Evolutionary conservation across 352 stramenopile genomes (phyloP), one percentile per base, ranked within the genome.

Genomic region (Pythium utonaiense): DNA sequence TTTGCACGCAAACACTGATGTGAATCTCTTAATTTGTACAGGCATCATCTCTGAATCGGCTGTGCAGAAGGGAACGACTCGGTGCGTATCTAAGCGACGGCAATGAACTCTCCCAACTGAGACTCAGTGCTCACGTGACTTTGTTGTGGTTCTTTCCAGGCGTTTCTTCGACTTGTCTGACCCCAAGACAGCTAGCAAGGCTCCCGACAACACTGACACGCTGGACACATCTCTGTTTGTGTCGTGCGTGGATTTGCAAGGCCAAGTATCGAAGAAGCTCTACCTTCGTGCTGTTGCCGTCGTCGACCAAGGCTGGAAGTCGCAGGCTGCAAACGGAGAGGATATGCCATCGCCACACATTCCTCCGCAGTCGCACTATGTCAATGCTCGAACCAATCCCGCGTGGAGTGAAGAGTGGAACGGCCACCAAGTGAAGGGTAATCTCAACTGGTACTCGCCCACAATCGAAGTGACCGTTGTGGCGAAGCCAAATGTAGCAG

Each of bases 371-470:
- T 92, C 83, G 8, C 85, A 95, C 61, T 60, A 91, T 14, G 85
- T 95, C 33, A 95, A 95, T 57, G 83, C 80, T 31, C 76, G 85
- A 50, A 93, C 83, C 19, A 93, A 95, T 41, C 56, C 69, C 0
- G 34, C 68, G 24, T 94, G 82, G 83, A 59, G 74, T 16, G 70
- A 73, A 53, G 69, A 79, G 24, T 91, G 71, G 74, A 93, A 92
- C 60, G 85, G 80, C 0, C 78, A 88, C 38, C 66, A 68, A 45
- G 78, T 95, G 27, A 78, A 87, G 59, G 62, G 69, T 30, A 55
- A 64, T 27, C 57, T 85, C n/a, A 60, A 83, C 25, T 93, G 83
- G 84, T 79, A 83, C 49, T 89, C 83, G 16, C 70, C 77, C 1
- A 62, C 41, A 12, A 67, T 67, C 42, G 49, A 60, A 50, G 50